Percentiles rank a stretch among this genome's conserved stretches.
Conservation (phyloP, 345 rosid genomes). For the Passiflora organensis region DNA sequence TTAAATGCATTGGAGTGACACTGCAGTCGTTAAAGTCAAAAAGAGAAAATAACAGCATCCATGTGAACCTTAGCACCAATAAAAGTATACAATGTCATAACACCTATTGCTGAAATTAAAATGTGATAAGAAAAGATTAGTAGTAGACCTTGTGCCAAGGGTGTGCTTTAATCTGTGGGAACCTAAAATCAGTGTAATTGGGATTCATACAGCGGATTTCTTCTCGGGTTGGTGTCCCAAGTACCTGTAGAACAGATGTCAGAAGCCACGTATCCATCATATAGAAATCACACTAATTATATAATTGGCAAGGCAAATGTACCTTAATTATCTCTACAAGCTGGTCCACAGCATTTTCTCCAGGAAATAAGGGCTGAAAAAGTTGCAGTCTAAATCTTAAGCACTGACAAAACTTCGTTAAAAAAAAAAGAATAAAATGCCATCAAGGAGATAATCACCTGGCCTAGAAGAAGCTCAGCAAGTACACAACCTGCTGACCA, state of each 20-base stretch:
- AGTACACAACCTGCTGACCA: slow-evolving; percentile 38
- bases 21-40: not conserved
- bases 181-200: slow-evolving; percentile 32
- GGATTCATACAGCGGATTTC: slow-evolving; percentile 39
- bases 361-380: slow-evolving; percentile 29
- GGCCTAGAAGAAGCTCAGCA: slow-evolving; percentile 34
- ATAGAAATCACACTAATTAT: too few species aligned
- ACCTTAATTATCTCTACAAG: slow-evolving; percentile 37
- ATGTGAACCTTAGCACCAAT: not conserved
- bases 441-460: slow-evolving; percentile 11
- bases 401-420: not conserved
- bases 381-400: not conserved
- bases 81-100: too few species aligned
- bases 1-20: too few species aligned
- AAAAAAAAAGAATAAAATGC: not conserved
- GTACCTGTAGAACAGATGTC: slow-evolving; percentile 15
- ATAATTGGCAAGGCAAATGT: not conserved
- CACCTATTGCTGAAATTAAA: not conserved
- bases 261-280: not conserved
- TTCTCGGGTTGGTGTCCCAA: slow-evolving; percentile 35
- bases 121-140: not conserved
- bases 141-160: slow-evolving; percentile 32
- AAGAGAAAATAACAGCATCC: not conserved
- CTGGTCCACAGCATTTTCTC: slow-evolving; percentile 35
- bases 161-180: slow-evolving; percentile 36